phyloP scores from a whole-genome alignment of 2,329 filamentous ascomycete genomes.

The Neospermospora avenae region DNA sequence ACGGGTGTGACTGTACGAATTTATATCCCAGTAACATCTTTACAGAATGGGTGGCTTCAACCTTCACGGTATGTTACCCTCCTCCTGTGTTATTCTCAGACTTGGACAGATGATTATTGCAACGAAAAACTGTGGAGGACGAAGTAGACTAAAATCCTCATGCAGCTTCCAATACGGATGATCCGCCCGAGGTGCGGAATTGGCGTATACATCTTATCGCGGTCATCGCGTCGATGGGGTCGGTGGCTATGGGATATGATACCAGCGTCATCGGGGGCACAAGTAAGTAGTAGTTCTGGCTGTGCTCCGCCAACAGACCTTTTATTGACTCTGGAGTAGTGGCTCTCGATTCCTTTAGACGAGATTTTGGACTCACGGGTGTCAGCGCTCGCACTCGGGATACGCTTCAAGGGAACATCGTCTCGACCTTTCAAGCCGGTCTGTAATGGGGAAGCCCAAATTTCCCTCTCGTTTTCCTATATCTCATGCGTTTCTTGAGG shows the following conservation, averaged over 20 bases:
- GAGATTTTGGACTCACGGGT: conserved; percentile 50
- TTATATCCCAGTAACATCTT: too few species aligned
- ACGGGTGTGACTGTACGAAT: too few species aligned
- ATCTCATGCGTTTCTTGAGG: too few species aligned
- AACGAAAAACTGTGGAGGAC: too few species aligned
- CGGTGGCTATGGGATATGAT: conserved; percentile 4
- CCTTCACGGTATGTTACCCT: too few species aligned
- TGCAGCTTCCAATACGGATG: background rate
- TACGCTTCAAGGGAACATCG: conserved; percentile 44
- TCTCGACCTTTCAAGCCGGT: conserved; percentile 33
- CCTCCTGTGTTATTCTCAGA: too few species aligned
- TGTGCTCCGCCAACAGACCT: background rate
- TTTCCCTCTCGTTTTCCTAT: too few species aligned
- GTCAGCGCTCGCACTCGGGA: conserved; percentile 42
- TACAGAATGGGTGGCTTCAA: too few species aligned
- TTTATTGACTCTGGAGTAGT: conserved; percentile 41
- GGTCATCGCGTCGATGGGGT: conserved; percentile 3
- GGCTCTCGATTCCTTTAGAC: conserved; percentile 8
- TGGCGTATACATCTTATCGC: conserved; percentile 3
- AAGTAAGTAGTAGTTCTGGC: background rate
- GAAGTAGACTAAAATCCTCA: too few species aligned
- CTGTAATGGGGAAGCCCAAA: too few species aligned
- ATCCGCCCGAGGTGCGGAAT: background rate
- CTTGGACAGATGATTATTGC: too few species aligned
- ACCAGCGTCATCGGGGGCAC: conserved; percentile 4